Evolutionary conservation across 2,329 filamentous ascomycete species (phyloP), one percentile per base, ranked within the genome.

Genomic region (Pezizomycotina sp.): DNA sequence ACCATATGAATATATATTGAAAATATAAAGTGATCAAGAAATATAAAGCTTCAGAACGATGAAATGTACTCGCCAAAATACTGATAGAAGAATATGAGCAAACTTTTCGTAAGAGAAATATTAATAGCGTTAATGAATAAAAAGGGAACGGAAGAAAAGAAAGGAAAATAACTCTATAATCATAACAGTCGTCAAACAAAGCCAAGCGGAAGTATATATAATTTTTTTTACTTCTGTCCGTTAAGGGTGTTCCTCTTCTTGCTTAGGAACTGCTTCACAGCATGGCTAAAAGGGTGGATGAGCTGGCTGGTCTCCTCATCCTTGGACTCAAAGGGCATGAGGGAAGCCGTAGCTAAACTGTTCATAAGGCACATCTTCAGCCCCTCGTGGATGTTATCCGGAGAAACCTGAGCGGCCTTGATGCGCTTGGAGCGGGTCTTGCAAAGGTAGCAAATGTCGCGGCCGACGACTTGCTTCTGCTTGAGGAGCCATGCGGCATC

Each of bases 251-350:
- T 38, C 24, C 36, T 38, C 15, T 43, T 35, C 13, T 31, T 38
- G 14, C 39, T 35, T 21, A 43, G 15, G 27, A 43, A 43, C 6
- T 31, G 20, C 18, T 43, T 43, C 12, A 43, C 40, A 14, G 40
- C 34, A 25, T 43, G 40, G 14, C 40, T 43, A 16, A 32, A 43
- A 23, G 40, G 40, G 21, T 43, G 40, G 28, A 43, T 43, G 13
- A 43, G 40, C n/a, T 43, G 40, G 18, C 40, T 43, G 8, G 40
- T 36, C 24, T 43, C 40, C 20, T 43, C 40, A 12, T 43, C 40
- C 12, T 43, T 32, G 3, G 40, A 32, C 4, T 37, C 21, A n/a
- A 43, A 20, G 1, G 40, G 38, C 14, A 43, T 43, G 18, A 43
- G 22, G 9, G 40, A 43, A 5, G 40, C 40, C 7, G 37, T 34